Evolutionary conservation across 345 rosid species (phyloP), one percentile per base, ranked within the genome.

Genomic region (Carallia brachiata): DNA sequence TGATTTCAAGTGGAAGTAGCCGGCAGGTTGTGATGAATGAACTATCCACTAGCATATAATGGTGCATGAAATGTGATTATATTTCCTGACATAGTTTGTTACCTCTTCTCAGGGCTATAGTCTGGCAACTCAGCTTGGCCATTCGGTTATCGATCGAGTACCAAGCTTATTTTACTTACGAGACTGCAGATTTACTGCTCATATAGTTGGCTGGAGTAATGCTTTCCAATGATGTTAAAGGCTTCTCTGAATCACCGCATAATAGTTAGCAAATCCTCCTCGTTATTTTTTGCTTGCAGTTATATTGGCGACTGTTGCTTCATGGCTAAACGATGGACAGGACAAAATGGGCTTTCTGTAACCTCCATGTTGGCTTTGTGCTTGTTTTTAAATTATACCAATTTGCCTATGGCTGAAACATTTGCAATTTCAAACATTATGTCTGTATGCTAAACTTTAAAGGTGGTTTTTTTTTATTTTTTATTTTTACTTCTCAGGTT

Each of bases 1-100:
- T 91, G 50, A 81, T 93, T 83, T 96, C 98, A 12, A 88, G 89
- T 66, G 98, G 98, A 74, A 84, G 96, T 80, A 91, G 90, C 84
- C 83, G 62, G 75, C 91, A 88, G 96, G 96, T 93, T 71, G 36
- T 72, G 72, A 52, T 61, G 13, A n/a, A 68, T 60, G 64, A 63
- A 66, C 64, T 28, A 28, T 56, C 54, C 62, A 7, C 73, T 75
- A 36, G 70, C 52, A 50, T 23, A 23, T 73, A 44, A 36, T 48
- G 23, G n/a, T 40, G 28, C 61, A 16, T 55, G 13, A 53, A 57
- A 44, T 44, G 50, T 44, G 3, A 44, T 68, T 8, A 30, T 36
- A 65, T n/a, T 67, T 68, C 62, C 56, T 67, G 62, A 61, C 31
- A 58, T 60, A 40, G 37, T 66, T 27, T 15, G 17, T 60, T 56